phyloP scores from a whole-genome alignment of 1,139 yeast species.

The Wickerhamomyces sp. region DNA sequence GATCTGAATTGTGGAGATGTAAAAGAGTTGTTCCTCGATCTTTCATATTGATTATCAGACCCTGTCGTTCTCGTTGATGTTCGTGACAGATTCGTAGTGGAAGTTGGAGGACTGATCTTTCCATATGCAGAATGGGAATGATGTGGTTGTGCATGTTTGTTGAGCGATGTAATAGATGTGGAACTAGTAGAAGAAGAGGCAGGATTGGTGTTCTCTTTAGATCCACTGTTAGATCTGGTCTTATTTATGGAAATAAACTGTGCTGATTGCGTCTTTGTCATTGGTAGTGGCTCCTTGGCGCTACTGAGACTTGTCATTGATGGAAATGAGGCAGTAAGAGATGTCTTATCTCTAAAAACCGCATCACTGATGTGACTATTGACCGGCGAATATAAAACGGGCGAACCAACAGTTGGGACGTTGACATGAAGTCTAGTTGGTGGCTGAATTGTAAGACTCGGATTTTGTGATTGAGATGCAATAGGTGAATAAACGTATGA shows the following conservation, averaged over 20 bases:
- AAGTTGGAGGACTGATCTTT: neutral
- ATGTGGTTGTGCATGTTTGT: neutral
- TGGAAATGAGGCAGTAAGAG: conserved; percentile 14
- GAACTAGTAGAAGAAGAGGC: neutral
- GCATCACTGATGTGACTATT: conserved; percentile 7
- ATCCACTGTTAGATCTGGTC: conserved; percentile 18
- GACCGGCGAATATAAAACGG: conserved; percentile 20
- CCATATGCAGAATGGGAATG: neutral
- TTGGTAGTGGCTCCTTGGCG: conserved; percentile 9
- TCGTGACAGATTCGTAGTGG: neutral
- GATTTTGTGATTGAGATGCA: conserved; percentile 5
- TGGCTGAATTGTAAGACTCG: conserved; percentile 3
- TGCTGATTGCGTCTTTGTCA: conserved; percentile 7
- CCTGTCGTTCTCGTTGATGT: conserved; percentile 1
- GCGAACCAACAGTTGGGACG: conserved; percentile 18
- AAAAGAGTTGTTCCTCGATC: conserved; percentile 1
- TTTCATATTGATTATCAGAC: neutral
- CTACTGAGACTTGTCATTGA: conserved; percentile 19
- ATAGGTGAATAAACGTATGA: conserved; percentile 21
- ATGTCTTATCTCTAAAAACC: neutral
- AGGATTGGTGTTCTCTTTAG: conserved; percentile 1
- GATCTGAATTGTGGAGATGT: neutral
- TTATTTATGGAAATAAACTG: conserved; percentile 14
- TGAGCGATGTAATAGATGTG: neutral
- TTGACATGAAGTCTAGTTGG: conserved; percentile 1